Evolutionary conservation across 495 filamentous ascomycete species (phyloP), one percentile per base, ranked within the genome.

Genomic region (Penicillium verhagenii): DNA sequence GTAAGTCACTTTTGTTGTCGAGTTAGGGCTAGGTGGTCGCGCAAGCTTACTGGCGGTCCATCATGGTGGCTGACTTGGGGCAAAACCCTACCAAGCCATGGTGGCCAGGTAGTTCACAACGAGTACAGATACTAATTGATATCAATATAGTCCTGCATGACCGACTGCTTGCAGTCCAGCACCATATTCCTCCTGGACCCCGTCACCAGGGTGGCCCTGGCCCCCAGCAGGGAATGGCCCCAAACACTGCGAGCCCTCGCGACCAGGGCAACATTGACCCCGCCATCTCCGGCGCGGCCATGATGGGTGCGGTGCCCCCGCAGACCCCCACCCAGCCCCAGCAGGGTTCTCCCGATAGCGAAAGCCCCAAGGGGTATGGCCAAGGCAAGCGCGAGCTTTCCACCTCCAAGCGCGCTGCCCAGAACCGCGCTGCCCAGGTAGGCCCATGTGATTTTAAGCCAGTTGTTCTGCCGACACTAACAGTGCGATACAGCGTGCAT

Each of bases 391-490:
- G 94, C 39, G 94, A 97, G 73, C 74, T 98, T 45, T 96, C 91
- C 20, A 92, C 90, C 13, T 94, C 90, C 40, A 98, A 98, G 74
- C 86, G 94, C 57, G 94, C 94, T 18, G 94, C 95, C 37, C 94
- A 98, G 70, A 98, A 98, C 65, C 81, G 94, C 62, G 94, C 94
- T 60, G 94, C 94, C 43, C 94, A 98, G 86, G 94, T 97, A 82
- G 44, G 81, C 75, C 54, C 26, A 16, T 39, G 28, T 25, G 28
- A 20, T n/a, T 46, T 14, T 23, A 24, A n/a, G 31, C 16, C 26
- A 42, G 43, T 20, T 35, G 10, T 11, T 2, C 33, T 11, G 18
- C 13, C 37, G 54, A 60, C 16, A 44, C 26, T 20, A 43, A 29
- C 14, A 26, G 47, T 43, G 56, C 19, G 8, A 35, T 14, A 4